Conservation (phyloP, 768 basidiomycete genomes). For the Lenzites betulinus region DNA sequence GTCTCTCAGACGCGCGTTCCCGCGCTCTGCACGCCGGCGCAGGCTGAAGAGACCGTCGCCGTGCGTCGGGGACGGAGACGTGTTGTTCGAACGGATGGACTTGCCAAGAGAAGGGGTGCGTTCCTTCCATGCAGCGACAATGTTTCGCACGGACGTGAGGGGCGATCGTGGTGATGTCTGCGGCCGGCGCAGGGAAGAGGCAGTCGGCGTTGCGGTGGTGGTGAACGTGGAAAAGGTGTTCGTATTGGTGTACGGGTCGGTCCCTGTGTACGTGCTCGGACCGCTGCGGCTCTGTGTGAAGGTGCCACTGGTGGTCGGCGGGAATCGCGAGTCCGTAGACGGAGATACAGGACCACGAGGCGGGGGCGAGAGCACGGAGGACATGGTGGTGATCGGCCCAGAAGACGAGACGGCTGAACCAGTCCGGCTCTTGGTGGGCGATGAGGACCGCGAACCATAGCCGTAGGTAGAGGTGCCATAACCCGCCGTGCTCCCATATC, state of each 20-base stretch:
- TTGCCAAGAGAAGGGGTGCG: slow-evolving; percentile 52
- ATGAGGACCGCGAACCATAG: slow-evolving; percentile 47
- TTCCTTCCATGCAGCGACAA: slow-evolving; percentile 81
- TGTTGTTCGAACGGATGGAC: slow-evolving; percentile 19
- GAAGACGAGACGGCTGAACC: slow-evolving; percentile 29
- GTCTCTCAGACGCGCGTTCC: slow-evolving; percentile 31
- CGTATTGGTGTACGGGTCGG: slow-evolving; percentile 38
- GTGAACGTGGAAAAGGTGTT: slow-evolving; percentile 38
- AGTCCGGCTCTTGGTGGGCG: slow-evolving; percentile 47
- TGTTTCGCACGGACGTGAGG: slow-evolving; percentile 69
- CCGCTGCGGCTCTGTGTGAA: slow-evolving; percentile 40
- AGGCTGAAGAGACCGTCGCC: slow-evolving; percentile 55
- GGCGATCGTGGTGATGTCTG: slow-evolving; percentile 69
- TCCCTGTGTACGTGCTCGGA: slow-evolving; percentile 27
- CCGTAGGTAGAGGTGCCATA: slow-evolving; percentile 36
- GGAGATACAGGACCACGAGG: slow-evolving; percentile 37
- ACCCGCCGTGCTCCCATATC: slow-evolving; percentile 38
- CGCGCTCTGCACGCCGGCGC: slow-evolving; percentile 43
- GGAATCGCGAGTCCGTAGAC: slow-evolving; percentile 25
- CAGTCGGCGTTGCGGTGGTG: slow-evolving; percentile 40
- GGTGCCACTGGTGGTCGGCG: slow-evolving; percentile 36
- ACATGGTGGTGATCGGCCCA: slow-evolving; percentile 30
- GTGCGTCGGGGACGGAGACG: slow-evolving; percentile 24
- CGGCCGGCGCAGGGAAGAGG: slow-evolving; percentile 59
- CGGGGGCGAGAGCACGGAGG: slow-evolving; percentile 53